phyloP scores from a whole-genome alignment of 257 asterid genomes.

The Fraxinus quadrangulata region DNA sequence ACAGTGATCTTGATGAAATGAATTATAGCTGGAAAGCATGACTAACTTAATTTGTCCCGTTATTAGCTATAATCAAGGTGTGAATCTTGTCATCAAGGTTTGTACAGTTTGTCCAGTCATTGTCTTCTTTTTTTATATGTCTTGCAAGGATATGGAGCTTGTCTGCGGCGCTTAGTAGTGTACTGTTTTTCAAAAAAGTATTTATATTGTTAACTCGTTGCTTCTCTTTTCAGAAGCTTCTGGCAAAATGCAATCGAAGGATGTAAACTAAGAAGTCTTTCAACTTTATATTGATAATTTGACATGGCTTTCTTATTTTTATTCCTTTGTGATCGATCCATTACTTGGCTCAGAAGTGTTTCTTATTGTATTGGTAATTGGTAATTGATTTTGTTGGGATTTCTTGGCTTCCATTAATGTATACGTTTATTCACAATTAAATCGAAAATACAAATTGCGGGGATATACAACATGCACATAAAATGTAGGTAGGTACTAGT shows the following conservation, averaged over 20 bases:
- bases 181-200: constrained; percentile 16
- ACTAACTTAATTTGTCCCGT: constrained; percentile 27
- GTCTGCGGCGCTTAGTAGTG: constrained; percentile 27
- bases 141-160: constrained; percentile 25
- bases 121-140: background rate
- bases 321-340: background rate
- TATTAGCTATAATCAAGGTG: constrained; percentile 14
- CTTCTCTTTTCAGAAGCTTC: constrained; percentile 19
- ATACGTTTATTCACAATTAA: no score
- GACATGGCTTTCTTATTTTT: background rate
- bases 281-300: background rate
- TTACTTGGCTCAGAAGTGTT: background rate
- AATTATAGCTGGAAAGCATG: constrained; percentile 69
- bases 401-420: background rate
- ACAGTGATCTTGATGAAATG: constrained; percentile 74
- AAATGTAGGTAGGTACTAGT: no score
- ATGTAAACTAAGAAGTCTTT: constrained; percentile 10
- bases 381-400: background rate
- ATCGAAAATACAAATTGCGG: no score
- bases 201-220: constrained; percentile 20
- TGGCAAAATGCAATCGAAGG: constrained; percentile 51
- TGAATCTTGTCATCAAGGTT: constrained; percentile 29
- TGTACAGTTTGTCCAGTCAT: constrained; percentile 51
- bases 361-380: background rate
- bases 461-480: background rate